Evolutionary conservation across 768 basidiomycete species (phyloP).

Genomic region (Postia placenta): DNA sequence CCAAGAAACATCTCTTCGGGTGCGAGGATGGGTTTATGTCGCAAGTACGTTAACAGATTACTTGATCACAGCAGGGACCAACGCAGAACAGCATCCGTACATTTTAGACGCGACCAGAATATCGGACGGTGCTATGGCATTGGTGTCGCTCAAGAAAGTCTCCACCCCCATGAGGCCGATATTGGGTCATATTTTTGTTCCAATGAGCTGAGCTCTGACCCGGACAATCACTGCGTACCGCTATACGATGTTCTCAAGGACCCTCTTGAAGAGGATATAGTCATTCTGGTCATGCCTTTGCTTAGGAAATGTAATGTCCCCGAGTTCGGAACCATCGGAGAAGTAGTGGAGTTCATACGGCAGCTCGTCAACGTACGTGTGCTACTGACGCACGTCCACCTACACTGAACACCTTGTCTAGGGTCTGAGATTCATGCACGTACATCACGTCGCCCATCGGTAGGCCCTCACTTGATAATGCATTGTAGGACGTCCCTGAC

Average conservation of each 20-base stretch:
- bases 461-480: no score
- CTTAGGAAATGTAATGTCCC: constrained; percentile 11
- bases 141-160: constrained; percentile 25
- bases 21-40: neutral
- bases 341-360: constrained; percentile 12
- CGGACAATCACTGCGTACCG: constrained; percentile 20
- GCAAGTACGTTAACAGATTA: no score
- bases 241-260: constrained; percentile 14
- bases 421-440: constrained; percentile 17
- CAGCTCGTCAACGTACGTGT: constrained; percentile 15
- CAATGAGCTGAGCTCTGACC: neutral
- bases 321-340: constrained; percentile 10
- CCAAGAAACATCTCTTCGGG: constrained; percentile 1
- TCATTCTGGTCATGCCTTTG: constrained; percentile 17
- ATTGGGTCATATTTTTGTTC: constrained; percentile 10
- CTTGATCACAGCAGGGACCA: constrained; percentile 1
- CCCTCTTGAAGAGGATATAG: neutral
- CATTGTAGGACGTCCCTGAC: no score
- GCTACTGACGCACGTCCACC: constrained; percentile 15
- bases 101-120: constrained; percentile 26
- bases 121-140: constrained; percentile 18
- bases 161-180: constrained; percentile 1
- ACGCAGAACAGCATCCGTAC: constrained; percentile 6
- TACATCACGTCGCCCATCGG: constrained; percentile 16
- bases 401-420: constrained; percentile 4